These are phyloP conservation scores for Serendipita vermifera DNA, from an alignment of 768 basidiomycete species.

Conservation along the genomic window DNA sequence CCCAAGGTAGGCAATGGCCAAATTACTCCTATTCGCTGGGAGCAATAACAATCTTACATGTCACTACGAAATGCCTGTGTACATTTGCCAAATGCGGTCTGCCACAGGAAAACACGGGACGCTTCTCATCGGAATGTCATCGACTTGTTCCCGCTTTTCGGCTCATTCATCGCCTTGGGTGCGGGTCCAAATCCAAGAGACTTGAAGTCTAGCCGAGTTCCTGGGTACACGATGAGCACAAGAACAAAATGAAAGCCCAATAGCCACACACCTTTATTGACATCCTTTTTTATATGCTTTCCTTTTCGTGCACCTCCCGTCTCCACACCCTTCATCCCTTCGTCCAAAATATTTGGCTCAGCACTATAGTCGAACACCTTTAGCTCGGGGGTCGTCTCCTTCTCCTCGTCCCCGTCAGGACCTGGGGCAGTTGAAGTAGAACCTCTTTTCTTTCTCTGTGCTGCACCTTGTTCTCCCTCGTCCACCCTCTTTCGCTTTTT, in stretches of 20 bases:
- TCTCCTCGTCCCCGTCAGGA: constrained; percentile 6
- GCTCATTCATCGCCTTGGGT: constrained; percentile 21
- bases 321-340: constrained; percentile 30
- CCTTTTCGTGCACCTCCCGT: constrained; percentile 36
- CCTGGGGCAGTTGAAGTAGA: too few relatives aligned
- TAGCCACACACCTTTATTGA: constrained; percentile 12
- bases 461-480: constrained; percentile 24
- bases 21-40: too few relatives aligned
- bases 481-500: constrained; percentile 50
- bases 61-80: too few relatives aligned
- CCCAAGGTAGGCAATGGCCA: too few relatives aligned
- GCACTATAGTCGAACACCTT: constrained; percentile 56
- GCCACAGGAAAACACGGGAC: too few relatives aligned
- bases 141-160: constrained; percentile 23
- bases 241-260: not conserved
- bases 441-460: not conserved
- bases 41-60: too few relatives aligned
- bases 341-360: constrained; percentile 61
- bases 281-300: constrained; percentile 20
- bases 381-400: constrained; percentile 18
- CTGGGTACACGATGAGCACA: not conserved
- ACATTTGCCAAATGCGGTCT: too few relatives aligned
- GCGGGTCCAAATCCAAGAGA: constrained; percentile 19
- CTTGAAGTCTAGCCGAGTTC: constrained; percentile 13
- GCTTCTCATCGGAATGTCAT: constrained; percentile 18